Evolutionary conservation across 345 rosid species (phyloP).

Genomic region (Hirschfeldia incana): DNA sequence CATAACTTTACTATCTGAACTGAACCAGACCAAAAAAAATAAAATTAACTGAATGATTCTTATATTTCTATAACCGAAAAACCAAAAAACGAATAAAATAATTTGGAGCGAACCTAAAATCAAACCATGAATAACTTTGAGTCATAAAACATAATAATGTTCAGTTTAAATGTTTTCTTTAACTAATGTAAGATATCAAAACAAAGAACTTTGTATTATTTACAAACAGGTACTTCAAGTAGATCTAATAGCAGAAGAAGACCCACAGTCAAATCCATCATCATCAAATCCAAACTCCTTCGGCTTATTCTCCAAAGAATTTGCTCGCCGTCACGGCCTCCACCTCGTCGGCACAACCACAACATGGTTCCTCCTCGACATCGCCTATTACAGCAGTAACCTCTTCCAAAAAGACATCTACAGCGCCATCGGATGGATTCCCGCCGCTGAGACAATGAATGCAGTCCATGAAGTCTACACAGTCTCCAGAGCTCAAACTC

Average conservation of each 20-base stretch:
- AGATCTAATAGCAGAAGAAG: constrained; percentile 33
- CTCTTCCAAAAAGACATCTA: constrained; percentile 70
- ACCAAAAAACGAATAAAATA: too few species aligned
- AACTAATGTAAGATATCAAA: background rate
- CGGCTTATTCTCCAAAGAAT: constrained; percentile 50
- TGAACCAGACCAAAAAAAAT: too few species aligned
- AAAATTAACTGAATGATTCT: too few species aligned
- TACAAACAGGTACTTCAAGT: constrained; percentile 31
- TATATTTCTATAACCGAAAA: too few species aligned
- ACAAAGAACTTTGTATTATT: background rate
- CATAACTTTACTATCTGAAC: too few species aligned
- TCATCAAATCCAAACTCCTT: constrained; percentile 36
- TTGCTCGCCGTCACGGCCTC: constrained; percentile 53
- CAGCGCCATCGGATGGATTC: constrained; percentile 53
- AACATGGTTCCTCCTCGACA: constrained; percentile 74
- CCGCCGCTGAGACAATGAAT: constrained; percentile 51
- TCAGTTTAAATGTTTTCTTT: too few species aligned
- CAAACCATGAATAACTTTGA: too few species aligned
- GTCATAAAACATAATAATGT: too few species aligned
- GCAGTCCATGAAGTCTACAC: constrained; percentile 62
- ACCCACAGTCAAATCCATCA: background rate
- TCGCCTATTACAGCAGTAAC: constrained; percentile 70
- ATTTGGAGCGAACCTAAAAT: too few species aligned
- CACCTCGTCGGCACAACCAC: constrained; percentile 67
- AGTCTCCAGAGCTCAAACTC: constrained; percentile 55